These are phyloP conservation scores for Catunica adiposa DNA, from an alignment of 2,329 filamentous ascomycete species.

Conservation along the genomic window DNA sequence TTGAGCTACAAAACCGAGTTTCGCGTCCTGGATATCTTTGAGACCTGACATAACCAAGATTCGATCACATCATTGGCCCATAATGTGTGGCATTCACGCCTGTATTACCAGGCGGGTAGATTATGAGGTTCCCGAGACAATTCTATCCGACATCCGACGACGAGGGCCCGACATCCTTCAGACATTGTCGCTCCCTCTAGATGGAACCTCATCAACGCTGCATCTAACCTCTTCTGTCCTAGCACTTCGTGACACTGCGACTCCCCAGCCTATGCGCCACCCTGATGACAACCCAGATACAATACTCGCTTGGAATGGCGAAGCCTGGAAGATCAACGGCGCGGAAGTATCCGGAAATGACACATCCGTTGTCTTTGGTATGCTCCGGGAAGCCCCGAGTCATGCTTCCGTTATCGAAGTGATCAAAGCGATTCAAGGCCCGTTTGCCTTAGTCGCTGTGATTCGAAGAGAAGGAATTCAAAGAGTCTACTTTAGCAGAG, in stretches of 20 bases:
- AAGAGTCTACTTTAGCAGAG: slow-evolving; percentile 62
- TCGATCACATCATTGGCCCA: not conserved
- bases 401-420: slow-evolving; percentile 30
- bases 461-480: slow-evolving; percentile 38
- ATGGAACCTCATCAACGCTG: not conserved
- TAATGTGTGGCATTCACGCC: slow-evolving; percentile 15
- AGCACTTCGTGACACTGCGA: not conserved
- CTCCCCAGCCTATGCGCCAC: not conserved
- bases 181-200: not conserved
- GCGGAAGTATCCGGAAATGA: slow-evolving; percentile 57
- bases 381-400: slow-evolving; percentile 27
- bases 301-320: slow-evolving; percentile 84
- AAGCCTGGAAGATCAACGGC: slow-evolving; percentile 65
- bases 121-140: not conserved
- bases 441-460: slow-evolving; percentile 79
- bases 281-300: not conserved
- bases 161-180: slow-evolving; percentile 7
- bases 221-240: slow-evolving; percentile 3
- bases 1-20: not conserved
- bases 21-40: not conserved
- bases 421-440: slow-evolving; percentile 52
- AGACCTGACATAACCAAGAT: not conserved
- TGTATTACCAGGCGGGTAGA: not conserved
- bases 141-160: not conserved
- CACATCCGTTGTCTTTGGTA: slow-evolving; percentile 48